A percentile compares a stretch with the other conserved stretches of the same genome.
Evolutionary conservation across 2,329 filamentous ascomycete genomes (phyloP).

Genomic region (Hymenoscyphus linearis): DNA sequence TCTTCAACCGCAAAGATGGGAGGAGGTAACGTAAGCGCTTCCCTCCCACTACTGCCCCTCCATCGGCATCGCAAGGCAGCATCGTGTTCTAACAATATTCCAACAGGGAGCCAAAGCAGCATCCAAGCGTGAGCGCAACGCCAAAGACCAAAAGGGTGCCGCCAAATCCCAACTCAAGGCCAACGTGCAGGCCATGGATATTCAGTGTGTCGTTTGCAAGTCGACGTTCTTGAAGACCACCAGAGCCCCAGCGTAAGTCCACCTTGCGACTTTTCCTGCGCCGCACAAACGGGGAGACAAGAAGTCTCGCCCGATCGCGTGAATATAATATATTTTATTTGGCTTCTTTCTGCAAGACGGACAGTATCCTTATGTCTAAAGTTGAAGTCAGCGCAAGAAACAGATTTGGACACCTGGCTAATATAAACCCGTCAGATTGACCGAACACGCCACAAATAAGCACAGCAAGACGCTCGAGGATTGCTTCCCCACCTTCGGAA

Average conservation of each 20-base stretch:
- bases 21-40: conserved; percentile 22
- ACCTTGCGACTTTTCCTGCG: neutral
- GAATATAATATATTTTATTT: neutral
- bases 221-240: conserved; percentile 75
- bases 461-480: conserved; percentile 67
- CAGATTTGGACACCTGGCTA: neutral
- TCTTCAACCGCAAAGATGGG: conserved; percentile 14
- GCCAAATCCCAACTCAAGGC: conserved; percentile 66
- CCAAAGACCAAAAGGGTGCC: conserved; percentile 49
- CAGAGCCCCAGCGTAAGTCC: conserved; percentile 60
- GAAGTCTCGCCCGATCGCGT: neutral
- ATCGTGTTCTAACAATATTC: neutral
- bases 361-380: neutral
- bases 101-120: conserved; percentile 58
- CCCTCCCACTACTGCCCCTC: neutral
- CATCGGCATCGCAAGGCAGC: neutral
- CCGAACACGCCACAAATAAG: conserved; percentile 69
- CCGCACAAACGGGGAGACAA: neutral
- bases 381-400: neutral
- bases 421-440: neutral
- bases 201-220: conserved; percentile 73
- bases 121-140: conserved; percentile 69
- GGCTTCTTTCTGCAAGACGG: neutral
- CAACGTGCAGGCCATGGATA: conserved; percentile 68
- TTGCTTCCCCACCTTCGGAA: conserved; percentile 57